phyloP scores from a whole-genome alignment of 345 rosid species.

The Clarkia xantiana region DNA sequence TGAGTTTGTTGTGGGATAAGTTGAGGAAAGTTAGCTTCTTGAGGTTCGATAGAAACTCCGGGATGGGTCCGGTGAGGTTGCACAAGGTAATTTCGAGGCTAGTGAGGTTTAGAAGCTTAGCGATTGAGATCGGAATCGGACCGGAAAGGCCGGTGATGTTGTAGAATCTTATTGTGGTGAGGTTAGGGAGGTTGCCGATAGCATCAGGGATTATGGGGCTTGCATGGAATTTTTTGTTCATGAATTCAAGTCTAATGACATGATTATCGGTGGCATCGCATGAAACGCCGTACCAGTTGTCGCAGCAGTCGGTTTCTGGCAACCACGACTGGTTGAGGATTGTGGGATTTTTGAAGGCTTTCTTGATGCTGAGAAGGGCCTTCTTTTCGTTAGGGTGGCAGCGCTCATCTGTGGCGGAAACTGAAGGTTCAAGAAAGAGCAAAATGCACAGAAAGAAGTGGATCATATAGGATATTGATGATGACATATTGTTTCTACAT shows the following conservation, averaged over 20 bases:
- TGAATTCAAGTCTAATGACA: slow-evolving; percentile 34
- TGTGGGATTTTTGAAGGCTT: too few species aligned
- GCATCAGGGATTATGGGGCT: slow-evolving; percentile 1
- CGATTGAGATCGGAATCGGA: slow-evolving; percentile 4
- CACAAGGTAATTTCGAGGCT: neutral
- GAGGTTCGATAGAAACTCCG: slow-evolving; percentile 1
- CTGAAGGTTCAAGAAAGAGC: too few species aligned
- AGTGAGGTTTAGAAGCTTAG: slow-evolving; percentile 3
- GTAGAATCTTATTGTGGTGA: slow-evolving; percentile 1
- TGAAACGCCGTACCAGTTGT: slow-evolving; percentile 53
- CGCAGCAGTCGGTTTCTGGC: too few species aligned
- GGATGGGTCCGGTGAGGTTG: slow-evolving; percentile 8
- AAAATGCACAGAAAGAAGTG: too few species aligned
- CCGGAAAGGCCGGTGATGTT: slow-evolving; percentile 4
- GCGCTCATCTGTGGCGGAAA: too few species aligned
- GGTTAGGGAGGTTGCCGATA: slow-evolving; percentile 6
- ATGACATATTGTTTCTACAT: too few species aligned
- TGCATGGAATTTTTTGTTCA: slow-evolving; percentile 1
- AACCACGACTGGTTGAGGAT: too few species aligned
- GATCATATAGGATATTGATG: too few species aligned
- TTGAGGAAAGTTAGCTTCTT: slow-evolving; percentile 37
- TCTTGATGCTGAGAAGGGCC: too few species aligned
- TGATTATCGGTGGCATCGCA: slow-evolving; percentile 47
- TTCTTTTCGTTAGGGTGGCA: too few species aligned
- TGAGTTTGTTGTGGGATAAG: slow-evolving; percentile 43